These are phyloP conservation scores for Cynanchum wilfordii DNA, from an alignment of 257 asterid species.

Conservation along the genomic window DNA sequence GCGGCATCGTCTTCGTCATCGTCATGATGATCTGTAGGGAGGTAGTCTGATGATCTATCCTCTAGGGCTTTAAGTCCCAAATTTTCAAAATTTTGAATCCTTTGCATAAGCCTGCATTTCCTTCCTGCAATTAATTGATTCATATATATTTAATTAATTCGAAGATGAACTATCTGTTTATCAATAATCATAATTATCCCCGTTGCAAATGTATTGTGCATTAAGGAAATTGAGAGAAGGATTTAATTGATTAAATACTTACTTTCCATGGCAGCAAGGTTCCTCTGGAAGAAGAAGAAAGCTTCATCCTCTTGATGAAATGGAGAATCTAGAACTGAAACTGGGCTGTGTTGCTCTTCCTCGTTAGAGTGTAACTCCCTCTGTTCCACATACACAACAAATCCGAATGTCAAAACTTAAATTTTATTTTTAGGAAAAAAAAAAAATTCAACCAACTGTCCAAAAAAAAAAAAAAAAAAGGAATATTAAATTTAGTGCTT, in stretches of 20 bases:
- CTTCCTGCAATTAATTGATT: slow-evolving; percentile 18
- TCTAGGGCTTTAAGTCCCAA: background rate
- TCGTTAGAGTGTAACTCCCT: slow-evolving; percentile 40
- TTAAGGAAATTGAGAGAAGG: background rate
- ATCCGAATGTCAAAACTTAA: background rate
- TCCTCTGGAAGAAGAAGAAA: slow-evolving; percentile 24
- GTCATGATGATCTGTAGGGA: background rate
- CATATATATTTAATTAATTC: no score
- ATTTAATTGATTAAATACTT: slow-evolving; percentile 6
- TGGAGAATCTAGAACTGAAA: slow-evolving; percentile 73
- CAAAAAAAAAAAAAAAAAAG: no score
- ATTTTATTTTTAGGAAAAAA: no score
- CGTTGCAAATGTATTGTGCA: no score
- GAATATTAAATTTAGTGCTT: no score
- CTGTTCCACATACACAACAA: slow-evolving; percentile 21
- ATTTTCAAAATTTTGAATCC: slow-evolving; percentile 24
- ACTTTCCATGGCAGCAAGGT: slow-evolving; percentile 23
- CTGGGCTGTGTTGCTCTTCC: slow-evolving; percentile 64
- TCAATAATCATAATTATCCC: no score
- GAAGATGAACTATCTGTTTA: no score
- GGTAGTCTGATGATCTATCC: background rate
- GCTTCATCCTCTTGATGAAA: slow-evolving; percentile 39
- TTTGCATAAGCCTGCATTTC: slow-evolving; percentile 28
- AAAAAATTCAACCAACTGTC: no score
- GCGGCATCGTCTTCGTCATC: background rate